Conservation (phyloP, 1,284 basidiomycete genomes). For the Ustilago cynodontis region DNA sequence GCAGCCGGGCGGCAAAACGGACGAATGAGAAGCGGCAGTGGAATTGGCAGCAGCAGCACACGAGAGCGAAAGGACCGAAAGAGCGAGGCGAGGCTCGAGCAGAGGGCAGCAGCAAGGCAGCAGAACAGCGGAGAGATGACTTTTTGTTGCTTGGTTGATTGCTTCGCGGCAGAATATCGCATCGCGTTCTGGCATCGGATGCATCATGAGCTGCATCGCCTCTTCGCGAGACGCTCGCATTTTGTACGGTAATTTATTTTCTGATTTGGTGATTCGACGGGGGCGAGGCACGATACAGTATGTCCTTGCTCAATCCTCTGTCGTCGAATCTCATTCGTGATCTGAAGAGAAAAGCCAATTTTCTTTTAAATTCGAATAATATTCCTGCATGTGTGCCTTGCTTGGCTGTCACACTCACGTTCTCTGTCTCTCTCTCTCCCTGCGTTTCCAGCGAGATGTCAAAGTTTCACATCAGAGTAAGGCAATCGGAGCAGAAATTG, state of each 20-base stretch:
- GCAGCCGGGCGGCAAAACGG: slow-evolving; percentile 33
- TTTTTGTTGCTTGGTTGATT: neutral
- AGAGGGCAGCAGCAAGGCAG: neutral
- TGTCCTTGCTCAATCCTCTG: neutral
- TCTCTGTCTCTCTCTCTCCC: neutral
- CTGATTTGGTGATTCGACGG: neutral
- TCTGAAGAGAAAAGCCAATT: neutral
- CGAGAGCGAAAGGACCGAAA: neutral
- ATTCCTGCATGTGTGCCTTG: neutral
- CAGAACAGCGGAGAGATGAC: slow-evolving; percentile 3
- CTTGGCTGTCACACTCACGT: neutral
- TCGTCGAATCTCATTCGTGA: neutral
- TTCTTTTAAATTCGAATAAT: neutral
- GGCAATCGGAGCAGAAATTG: slow-evolving; percentile 9
- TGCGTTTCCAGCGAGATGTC: neutral
- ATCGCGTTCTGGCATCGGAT: slow-evolving; percentile 5
- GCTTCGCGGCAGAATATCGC: slow-evolving; percentile 1
- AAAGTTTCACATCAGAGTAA: slow-evolving; percentile 4
- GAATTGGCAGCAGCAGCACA: neutral
- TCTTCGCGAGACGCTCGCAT: neutral
- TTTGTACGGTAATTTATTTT: slow-evolving; percentile 2
- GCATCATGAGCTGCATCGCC: slow-evolving; percentile 4
- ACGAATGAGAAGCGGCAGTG: slow-evolving; percentile 24
- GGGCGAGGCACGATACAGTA: neutral
- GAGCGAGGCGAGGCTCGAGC: neutral